A percentile compares a stretch with the other conserved stretches of the same genome.
These are phyloP conservation scores for Flaveria ramosissima DNA, from an alignment of 129 eudicot genomes.

Conservation along the genomic window DNA sequence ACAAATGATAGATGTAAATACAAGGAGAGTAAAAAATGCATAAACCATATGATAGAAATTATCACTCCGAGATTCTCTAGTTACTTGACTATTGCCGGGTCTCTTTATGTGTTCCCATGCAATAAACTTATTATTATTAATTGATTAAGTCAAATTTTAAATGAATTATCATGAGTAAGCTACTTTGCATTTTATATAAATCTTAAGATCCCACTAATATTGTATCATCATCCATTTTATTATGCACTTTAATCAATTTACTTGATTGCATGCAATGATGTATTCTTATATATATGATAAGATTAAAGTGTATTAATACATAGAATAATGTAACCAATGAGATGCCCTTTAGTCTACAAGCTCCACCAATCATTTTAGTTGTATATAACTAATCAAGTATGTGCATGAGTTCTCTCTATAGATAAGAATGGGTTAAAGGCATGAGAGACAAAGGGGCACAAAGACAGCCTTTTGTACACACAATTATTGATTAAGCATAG, in stretches of 20 bases:
- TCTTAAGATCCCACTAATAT: no score
- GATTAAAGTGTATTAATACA: no score
- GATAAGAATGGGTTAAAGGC: conserved; percentile 22
- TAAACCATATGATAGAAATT: background rate
- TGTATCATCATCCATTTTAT: no score
- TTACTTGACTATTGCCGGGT: background rate
- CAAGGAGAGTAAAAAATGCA: background rate
- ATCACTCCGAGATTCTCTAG: background rate
- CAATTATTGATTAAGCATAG: conserved; percentile 23
- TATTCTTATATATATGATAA: no score
- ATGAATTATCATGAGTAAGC: no score
- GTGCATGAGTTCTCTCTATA: conserved; percentile 24
- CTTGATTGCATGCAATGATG: no score
- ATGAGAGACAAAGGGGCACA: conserved; percentile 37
- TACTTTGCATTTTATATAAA: no score
- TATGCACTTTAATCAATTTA: no score
- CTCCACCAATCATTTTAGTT: conserved; percentile 3
- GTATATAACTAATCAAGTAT: background rate
- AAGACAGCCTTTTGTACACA: conserved; percentile 18
- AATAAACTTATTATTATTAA: background rate
- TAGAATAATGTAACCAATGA: no score
- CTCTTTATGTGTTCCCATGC: background rate
- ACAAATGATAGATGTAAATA: no score
- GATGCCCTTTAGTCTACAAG: no score
- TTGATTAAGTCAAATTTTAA: background rate